A percentile compares a stretch with the other conserved stretches of the same genome.
These are phyloP conservation scores for Rhodotorula graminis DNA, from an alignment of 768 basidiomycete genomes.

Conservation along the genomic window DNA sequence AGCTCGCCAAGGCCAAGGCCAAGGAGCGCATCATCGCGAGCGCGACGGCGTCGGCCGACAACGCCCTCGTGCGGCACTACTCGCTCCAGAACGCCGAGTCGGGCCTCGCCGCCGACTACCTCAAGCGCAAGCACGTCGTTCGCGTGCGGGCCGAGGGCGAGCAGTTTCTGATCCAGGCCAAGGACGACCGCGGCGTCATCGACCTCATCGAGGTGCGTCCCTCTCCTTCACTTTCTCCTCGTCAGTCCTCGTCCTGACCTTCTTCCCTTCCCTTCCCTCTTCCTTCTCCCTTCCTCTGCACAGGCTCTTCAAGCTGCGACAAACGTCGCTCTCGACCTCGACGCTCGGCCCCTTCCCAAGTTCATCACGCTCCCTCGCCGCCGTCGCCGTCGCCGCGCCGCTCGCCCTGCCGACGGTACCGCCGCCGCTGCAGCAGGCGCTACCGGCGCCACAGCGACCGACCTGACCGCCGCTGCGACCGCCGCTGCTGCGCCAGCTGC, in stretches of 20 bases:
- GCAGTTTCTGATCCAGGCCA: constrained; percentile 90
- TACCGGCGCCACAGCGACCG: neutral
- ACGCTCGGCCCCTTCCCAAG: constrained; percentile 59
- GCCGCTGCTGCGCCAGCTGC: neutral
- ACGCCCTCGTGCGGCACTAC: constrained; percentile 42
- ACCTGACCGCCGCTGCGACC: neutral
- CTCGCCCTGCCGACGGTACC: constrained; percentile 4
- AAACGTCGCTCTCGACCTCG: constrained; percentile 86
- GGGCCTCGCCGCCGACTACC: constrained; percentile 89
- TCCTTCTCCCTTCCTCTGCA: neutral
- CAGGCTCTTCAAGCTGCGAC: constrained; percentile 72
- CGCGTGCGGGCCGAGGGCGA: constrained; percentile 87
- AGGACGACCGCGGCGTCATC: constrained; percentile 75
- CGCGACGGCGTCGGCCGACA: constrained; percentile 17
- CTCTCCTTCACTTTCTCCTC: constrained; percentile 42
- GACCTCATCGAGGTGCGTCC: constrained; percentile 75
- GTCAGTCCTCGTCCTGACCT: neutral
- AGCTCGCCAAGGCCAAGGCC: constrained; percentile 31
- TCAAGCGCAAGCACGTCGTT: constrained; percentile 89
- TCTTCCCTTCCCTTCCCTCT: constrained; percentile 1
- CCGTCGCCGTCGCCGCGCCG: constrained; percentile 25
- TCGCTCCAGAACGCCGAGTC: constrained; percentile 51
- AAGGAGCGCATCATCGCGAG: constrained; percentile 32
- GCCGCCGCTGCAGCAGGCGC: neutral
- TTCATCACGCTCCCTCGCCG: constrained; percentile 43